Percentiles rank a stretch among this genome's conserved stretches.
phyloP scores from a whole-genome alignment of 2,329 filamentous ascomycete species.

The Penicillium digitatum region DNA sequence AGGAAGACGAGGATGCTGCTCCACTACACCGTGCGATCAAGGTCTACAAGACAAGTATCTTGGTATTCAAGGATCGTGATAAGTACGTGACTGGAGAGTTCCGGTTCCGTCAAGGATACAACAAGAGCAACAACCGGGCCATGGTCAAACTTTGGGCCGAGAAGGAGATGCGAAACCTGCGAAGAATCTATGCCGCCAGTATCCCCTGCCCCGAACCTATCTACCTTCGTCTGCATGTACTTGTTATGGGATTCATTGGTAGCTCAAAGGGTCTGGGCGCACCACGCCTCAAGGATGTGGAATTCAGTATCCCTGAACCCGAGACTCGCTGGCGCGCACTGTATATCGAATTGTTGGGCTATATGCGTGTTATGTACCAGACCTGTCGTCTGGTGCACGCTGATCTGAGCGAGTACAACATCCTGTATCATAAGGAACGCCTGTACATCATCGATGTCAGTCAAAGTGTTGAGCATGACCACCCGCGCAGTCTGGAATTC shows the following conservation, averaged over 20 bases:
- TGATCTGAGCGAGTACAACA: conserved; percentile 96
- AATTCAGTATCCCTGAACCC: conserved; percentile 63
- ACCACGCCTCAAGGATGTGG: conserved; percentile 82
- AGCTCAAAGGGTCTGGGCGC: conserved; percentile 83
- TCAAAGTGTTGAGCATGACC: conserved; percentile 94
- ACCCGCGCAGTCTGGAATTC: conserved; percentile 88
- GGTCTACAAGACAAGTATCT: conserved; percentile 96
- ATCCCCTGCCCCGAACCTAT: conserved; percentile 90
- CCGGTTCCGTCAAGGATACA: conserved; percentile 83
- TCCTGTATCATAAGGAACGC: conserved; percentile 77
- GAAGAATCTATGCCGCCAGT: conserved; percentile 74
- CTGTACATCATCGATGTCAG: conserved; percentile 97
- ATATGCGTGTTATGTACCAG: conserved; percentile 93
- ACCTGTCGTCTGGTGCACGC: conserved; percentile 88
- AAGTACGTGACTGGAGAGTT: conserved; percentile 94
- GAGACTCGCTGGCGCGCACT: conserved; percentile 70
- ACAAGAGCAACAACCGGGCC: conserved; percentile 89
- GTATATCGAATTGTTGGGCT: conserved; percentile 77
- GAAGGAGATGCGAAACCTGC: conserved; percentile 94
- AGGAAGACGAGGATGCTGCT: conserved; percentile 49
- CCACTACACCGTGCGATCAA: conserved; percentile 82
- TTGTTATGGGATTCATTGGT: conserved; percentile 92
- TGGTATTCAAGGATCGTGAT: conserved; percentile 97
- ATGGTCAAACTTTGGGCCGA: conserved; percentile 99
- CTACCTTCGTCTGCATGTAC: conserved; percentile 83